Conservation (phyloP, 2,329 filamentous ascomycete genomes). For the Aspergillus sclerotialis region DNA sequence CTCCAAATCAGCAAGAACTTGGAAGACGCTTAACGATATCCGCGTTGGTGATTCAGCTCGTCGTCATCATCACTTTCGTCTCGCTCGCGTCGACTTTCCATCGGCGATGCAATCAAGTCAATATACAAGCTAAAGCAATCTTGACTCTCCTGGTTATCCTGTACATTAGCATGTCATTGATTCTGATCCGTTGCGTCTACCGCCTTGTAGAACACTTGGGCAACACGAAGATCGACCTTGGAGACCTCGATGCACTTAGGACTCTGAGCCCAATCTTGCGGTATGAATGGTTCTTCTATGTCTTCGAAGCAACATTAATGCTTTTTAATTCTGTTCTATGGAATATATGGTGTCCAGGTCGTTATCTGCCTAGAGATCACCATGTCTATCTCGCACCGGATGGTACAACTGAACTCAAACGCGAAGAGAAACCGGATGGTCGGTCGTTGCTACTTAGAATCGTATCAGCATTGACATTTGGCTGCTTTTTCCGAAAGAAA, state of each 20-base stretch:
- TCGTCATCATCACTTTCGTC: constrained; percentile 13
- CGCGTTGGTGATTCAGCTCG: constrained; percentile 30
- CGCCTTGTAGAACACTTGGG: constrained; percentile 52
- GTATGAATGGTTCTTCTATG: constrained; percentile 54
- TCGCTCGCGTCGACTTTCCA: constrained; percentile 10
- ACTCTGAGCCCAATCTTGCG: constrained; percentile 43
- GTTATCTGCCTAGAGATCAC: constrained; percentile 42
- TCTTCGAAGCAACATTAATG: constrained; percentile 52
- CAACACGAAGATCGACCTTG: constrained; percentile 33
- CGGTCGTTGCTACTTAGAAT: neutral
- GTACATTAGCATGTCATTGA: constrained; percentile 44
- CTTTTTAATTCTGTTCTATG: constrained; percentile 44
- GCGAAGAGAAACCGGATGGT: neutral
- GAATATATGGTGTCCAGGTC: constrained; percentile 47
- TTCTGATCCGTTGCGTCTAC: constrained; percentile 48
- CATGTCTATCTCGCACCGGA: constrained; percentile 47
- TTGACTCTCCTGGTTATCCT: constrained; percentile 40
- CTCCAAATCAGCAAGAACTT: constrained; percentile 41
- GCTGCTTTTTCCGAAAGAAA: neutral
- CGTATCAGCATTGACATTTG: neutral
- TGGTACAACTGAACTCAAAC: constrained; percentile 4
- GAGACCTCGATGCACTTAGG: constrained; percentile 14
- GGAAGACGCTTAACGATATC: constrained; percentile 46
- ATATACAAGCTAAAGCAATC: constrained; percentile 20
- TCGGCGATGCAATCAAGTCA: constrained; percentile 5